These are phyloP conservation scores for Aulographum hederae DNA, from an alignment of 2,329 filamentous ascomycete genomes.

Conservation along the genomic window DNA sequence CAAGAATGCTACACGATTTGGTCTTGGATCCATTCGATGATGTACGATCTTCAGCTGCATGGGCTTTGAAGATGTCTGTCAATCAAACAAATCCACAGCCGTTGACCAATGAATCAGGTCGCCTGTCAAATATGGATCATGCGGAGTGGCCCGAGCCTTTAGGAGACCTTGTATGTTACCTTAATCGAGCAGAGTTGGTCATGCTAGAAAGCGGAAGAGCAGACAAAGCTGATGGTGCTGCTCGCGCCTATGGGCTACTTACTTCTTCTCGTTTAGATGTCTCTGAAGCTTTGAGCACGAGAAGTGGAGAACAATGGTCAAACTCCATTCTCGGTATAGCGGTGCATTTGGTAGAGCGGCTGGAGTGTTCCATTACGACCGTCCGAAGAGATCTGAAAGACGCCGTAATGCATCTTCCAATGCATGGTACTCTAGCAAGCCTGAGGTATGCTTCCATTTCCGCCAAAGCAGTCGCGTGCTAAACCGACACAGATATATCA, in stretches of 20 bases:
- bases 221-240: conserved; percentile 83
- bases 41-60: conserved; percentile 42
- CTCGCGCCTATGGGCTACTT: conserved; percentile 53
- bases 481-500: no score
- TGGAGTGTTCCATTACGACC: no score
- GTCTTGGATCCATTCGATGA: conserved; percentile 87
- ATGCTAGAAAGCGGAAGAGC: conserved; percentile 61
- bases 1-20: conserved; percentile 55
- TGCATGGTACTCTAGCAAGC: no score
- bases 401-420: no score
- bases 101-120: background rate
- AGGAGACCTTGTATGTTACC: conserved; percentile 5
- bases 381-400: no score
- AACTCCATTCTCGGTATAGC: no score
- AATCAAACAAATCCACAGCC: background rate
- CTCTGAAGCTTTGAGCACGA: no score
- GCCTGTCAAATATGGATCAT: background rate
- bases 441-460: no score
- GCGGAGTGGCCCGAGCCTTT: background rate
- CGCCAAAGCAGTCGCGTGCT: no score
- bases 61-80: conserved; percentile 17
- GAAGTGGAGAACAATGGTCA: no score
- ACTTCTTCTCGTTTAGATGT: conserved; percentile 24
- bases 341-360: no score
- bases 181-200: conserved; percentile 27